A percentile compares a stretch with the other conserved stretches of the same genome.
Conservation (phyloP, 208 protist genomes). For the Lotmaria passim region DNA sequence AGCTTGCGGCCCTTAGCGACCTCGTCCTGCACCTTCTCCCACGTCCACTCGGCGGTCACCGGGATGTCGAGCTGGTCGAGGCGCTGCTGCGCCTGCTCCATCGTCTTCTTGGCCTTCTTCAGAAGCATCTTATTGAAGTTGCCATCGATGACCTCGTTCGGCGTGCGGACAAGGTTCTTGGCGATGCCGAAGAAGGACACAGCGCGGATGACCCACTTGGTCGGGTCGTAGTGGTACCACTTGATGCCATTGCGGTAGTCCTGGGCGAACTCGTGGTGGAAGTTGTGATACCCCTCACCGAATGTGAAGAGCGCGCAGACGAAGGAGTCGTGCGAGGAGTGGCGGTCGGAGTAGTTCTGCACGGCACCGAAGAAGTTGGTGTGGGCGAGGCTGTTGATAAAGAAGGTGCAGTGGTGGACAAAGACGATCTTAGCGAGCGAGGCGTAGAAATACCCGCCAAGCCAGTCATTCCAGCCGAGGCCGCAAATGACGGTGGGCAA, state of each 20-base stretch:
- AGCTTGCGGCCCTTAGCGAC: conserved; percentile 71
- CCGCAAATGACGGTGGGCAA: conserved; percentile 85
- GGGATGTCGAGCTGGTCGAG: conserved; percentile 51
- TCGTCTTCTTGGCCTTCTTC: conserved; percentile 42
- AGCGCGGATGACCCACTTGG: conserved; percentile 86
- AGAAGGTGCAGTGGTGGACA: conserved; percentile 93
- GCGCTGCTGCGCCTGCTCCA: conserved; percentile 47
- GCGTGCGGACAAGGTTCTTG: conserved; percentile 70
- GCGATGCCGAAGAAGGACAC: conserved; percentile 62
- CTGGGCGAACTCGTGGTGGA: conserved; percentile 93
- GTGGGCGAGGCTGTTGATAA: conserved; percentile 93
- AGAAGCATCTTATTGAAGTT: conserved; percentile 63
- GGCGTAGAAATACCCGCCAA: conserved; percentile 89
- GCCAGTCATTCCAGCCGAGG: conserved; percentile 84
- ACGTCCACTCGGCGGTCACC: conserved; percentile 52
- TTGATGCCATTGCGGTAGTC: conserved; percentile 93
- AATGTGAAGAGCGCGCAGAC: conserved; percentile 85
- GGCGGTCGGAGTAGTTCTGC: conserved; percentile 83
- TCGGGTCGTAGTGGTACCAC: conserved; percentile 93
- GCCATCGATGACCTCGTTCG: conserved; percentile 62
- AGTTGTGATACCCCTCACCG: conserved; percentile 94
- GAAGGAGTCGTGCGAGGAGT: conserved; percentile 84
- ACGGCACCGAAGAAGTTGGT: conserved; percentile 66
- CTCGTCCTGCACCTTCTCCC: conserved; percentile 63
- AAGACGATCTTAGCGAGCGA: conserved; percentile 76